Base-by-base conservation (phyloP, 2,329 filamentous ascomycete genomes). In the Sarocladium kiliense region DNA sequence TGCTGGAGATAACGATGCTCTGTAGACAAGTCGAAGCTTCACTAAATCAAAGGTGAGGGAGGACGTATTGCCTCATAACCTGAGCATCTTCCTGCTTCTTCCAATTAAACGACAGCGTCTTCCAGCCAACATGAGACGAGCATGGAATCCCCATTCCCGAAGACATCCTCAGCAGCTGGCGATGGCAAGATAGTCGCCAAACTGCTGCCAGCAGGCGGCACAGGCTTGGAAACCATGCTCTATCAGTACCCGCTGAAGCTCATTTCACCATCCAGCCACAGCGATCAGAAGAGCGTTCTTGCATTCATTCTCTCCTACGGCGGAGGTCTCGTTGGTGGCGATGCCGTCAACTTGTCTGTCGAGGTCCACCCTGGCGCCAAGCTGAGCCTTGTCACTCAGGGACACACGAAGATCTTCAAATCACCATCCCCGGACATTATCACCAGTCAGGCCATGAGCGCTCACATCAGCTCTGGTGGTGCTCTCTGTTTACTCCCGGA, bases 191-290 rank as follows among this genome's bases (percentile, higher is more conserved):
- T 97, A 61, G 78, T 91, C 54, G 84, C 91, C 56, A 82, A 82
- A 19, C 74, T 89, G 5, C 78, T 92, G 10, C 89, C 92, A 34
- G 85, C 86, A 30, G 79, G 81, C 25, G 81, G 81, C 49, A 89
- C 89, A 14, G 84, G 85, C 45, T 79, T 96, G 27, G 83, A 86
- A 58, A 82, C 79, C 30, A 82, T 96, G 61, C 86, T 86, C 34
- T 97, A 95, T 68, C 91, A 96, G 68, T 99, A 97, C 65, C 94
- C 94, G 1, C 79, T 99, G 47, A 99, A 99, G 71, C 81, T 99
- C 56, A 89, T 99, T 58, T 88, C 91, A 0, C 91, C 93, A 1
- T 80, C 86, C 14, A 82, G 87, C 11, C 76, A 85, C 5, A 77
- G 80, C 49, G 75, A 81, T 39, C 79, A 85, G 56, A 78, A 80